Conservation (phyloP, 495 filamentous ascomycete species). For the Aspergillus incahuasiensis region DNA sequence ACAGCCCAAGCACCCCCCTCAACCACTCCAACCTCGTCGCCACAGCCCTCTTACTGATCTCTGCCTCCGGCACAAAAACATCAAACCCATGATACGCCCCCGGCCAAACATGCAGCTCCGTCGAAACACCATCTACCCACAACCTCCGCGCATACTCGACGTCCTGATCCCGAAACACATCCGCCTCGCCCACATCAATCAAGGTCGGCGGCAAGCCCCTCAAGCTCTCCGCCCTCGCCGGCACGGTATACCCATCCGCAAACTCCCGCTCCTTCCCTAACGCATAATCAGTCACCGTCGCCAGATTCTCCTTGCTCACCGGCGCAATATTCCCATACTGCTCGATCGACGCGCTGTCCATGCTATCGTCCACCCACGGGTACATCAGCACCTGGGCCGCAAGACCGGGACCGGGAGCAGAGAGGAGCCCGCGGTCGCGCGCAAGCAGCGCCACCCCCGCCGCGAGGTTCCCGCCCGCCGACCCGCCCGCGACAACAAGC, state of each 20-base stretch:
- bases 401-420: slow-evolving; percentile 25
- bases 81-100: slow-evolving; percentile 48
- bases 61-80: slow-evolving; percentile 12
- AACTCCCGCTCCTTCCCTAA: not conserved
- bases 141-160: slow-evolving; percentile 36
- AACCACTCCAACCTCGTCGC: not conserved
- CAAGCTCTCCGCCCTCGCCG: slow-evolving; percentile 11
- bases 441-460: slow-evolving; percentile 39
- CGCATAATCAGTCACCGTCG: not conserved
- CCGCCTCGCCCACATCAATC: slow-evolving; percentile 22
- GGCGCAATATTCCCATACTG: slow-evolving; percentile 13
- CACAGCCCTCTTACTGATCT: not conserved
- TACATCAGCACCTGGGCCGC: slow-evolving; percentile 47
- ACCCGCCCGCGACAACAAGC: slow-evolving; percentile 58
- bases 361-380: slow-evolving; percentile 43
- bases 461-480: slow-evolving; percentile 54
- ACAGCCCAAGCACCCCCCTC: not conserved
- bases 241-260: slow-evolving; percentile 2
- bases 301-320: slow-evolving; percentile 31
- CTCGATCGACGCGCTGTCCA: slow-evolving; percentile 4
- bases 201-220: slow-evolving; percentile 17
- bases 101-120: slow-evolving; percentile 49
- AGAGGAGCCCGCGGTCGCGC: slow-evolving; percentile 39
- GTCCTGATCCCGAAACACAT: slow-evolving; percentile 40
- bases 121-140: slow-evolving; percentile 31